Percentiles rank a stretch among this genome's conserved stretches.
These are phyloP conservation scores for Moricandia arvensis DNA, from an alignment of 345 rosid genomes.

Conservation along the genomic window DNA sequence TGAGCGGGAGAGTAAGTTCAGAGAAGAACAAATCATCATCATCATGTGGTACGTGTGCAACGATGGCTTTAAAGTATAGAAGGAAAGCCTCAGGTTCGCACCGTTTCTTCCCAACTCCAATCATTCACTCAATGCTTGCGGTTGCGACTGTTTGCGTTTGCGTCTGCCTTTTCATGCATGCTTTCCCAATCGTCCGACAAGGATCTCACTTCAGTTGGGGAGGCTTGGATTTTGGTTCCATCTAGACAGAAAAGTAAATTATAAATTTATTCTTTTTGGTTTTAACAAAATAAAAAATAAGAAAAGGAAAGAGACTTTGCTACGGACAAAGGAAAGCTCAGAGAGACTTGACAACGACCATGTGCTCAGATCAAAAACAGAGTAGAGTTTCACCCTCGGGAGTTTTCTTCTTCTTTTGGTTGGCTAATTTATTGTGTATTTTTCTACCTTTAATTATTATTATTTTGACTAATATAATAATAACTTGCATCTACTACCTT, in stretches of 20 bases:
- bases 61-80: slow-evolving; percentile 46
- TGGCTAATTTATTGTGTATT: slow-evolving; percentile 21
- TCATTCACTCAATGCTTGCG: slow-evolving; percentile 47
- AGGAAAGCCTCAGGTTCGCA: slow-evolving; percentile 46
- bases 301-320: too few species aligned
- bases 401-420: background rate
- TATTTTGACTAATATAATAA: slow-evolving; percentile 12
- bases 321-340: too few species aligned
- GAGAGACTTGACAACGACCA: background rate
- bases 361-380: background rate
- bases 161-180: slow-evolving; percentile 76
- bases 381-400: background rate
- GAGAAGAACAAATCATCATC: slow-evolving; percentile 2
- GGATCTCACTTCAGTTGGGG: slow-evolving; percentile 79
- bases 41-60: slow-evolving; percentile 62
- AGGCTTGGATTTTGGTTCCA: slow-evolving; percentile 60
- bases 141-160: slow-evolving; percentile 41
- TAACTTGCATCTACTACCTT: background rate
- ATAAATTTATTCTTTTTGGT: too few species aligned
- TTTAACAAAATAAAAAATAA: too few species aligned
- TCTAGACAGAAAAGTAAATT: slow-evolving; percentile 20
- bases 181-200: slow-evolving; percentile 52
- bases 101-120: slow-evolving; percentile 15
- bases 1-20: slow-evolving; percentile 21
- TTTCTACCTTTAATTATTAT: background rate